Conservation (phyloP, 2,329 filamentous ascomycete species). For the Monilinia vaccinii-corymbosi region DNA sequence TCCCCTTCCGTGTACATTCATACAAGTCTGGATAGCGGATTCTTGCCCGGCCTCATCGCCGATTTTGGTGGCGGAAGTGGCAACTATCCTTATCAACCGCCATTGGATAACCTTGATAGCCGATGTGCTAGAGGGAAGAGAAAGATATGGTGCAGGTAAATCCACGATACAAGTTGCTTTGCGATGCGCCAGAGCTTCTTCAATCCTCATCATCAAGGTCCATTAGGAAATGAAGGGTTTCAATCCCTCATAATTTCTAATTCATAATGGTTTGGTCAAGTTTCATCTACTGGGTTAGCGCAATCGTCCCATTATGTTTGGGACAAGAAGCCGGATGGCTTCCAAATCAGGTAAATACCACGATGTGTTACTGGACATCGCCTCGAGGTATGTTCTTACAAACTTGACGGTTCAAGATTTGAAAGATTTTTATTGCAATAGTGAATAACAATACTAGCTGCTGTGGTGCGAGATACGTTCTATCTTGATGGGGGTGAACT, state of each 20-base stretch:
- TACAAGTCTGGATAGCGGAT: not conserved
- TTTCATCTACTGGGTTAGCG: conserved; percentile 12
- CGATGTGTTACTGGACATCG: conserved; percentile 48
- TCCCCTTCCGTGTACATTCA: conserved; percentile 1
- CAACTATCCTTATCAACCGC: conserved; percentile 1
- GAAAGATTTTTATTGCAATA: not conserved
- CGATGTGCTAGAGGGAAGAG: not conserved
- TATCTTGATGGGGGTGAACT: conserved; percentile 57
- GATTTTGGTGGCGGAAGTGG: conserved; percentile 12
- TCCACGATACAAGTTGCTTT: conserved; percentile 4
- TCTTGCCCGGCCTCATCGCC: conserved; percentile 9
- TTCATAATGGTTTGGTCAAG: conserved; percentile 15
- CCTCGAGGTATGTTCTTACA: conserved; percentile 31
- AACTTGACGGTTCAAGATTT: not conserved
- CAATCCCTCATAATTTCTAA: conserved; percentile 8
- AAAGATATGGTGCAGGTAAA: conserved; percentile 1
- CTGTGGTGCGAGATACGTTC: conserved; percentile 50
- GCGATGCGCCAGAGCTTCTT: conserved; percentile 12
- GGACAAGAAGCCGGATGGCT: conserved; percentile 43
- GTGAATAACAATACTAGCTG: conserved; percentile 36
- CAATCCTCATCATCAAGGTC: conserved; percentile 5
- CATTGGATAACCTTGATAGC: not conserved
- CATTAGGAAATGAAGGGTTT: not conserved
- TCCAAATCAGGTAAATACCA: conserved; percentile 44
- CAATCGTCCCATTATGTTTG: conserved; percentile 21